A percentile compares a stretch with the other conserved stretches of the same genome.
Conservation (phyloP, 2,329 filamentous ascomycete genomes). For the Purpureocillium lavendulum region DNA sequence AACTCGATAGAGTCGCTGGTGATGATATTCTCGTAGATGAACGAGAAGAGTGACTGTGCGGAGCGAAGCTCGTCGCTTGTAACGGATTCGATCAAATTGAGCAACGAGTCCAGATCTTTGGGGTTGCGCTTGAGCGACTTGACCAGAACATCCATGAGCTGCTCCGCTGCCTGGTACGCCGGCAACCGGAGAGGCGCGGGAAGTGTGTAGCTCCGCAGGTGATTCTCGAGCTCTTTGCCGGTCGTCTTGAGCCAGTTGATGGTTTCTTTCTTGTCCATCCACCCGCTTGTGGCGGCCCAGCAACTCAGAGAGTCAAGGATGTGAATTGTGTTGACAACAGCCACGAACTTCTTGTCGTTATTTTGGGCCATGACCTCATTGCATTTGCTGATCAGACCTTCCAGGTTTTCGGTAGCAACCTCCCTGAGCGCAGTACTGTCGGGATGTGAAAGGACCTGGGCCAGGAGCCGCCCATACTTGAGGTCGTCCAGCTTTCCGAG, state of each 20-base stretch:
- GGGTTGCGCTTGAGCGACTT: conserved; percentile 68
- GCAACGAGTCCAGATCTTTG: conserved; percentile 73
- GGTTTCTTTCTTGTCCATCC: conserved; percentile 61
- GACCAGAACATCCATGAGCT: conserved; percentile 78
- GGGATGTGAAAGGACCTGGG: conserved; percentile 71
- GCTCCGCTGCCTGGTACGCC: conserved; percentile 81
- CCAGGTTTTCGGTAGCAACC: conserved; percentile 63
- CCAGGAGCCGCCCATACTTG: conserved; percentile 83
- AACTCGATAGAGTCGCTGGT: conserved; percentile 78
- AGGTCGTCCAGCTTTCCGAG: conserved; percentile 73
- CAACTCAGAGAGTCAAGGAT: conserved; percentile 71
- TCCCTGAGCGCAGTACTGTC: conserved; percentile 69
- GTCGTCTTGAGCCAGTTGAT: conserved; percentile 54
- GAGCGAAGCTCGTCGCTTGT: conserved; percentile 75
- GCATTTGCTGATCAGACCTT: conserved; percentile 60
- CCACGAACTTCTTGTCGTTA: conserved; percentile 58
- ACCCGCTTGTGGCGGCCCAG: conserved; percentile 54
- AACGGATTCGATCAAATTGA: conserved; percentile 74
- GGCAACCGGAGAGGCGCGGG: conserved; percentile 68
- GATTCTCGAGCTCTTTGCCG: conserved; percentile 71
- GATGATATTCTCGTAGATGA: conserved; percentile 81
- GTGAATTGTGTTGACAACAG: conserved; percentile 81
- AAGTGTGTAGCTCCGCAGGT: conserved; percentile 62
- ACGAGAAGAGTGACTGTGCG: conserved; percentile 67
- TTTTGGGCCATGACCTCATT: conserved; percentile 55